Conservation (phyloP, 139 green algal genomes). For the Helicosporidium sp. region DNA sequence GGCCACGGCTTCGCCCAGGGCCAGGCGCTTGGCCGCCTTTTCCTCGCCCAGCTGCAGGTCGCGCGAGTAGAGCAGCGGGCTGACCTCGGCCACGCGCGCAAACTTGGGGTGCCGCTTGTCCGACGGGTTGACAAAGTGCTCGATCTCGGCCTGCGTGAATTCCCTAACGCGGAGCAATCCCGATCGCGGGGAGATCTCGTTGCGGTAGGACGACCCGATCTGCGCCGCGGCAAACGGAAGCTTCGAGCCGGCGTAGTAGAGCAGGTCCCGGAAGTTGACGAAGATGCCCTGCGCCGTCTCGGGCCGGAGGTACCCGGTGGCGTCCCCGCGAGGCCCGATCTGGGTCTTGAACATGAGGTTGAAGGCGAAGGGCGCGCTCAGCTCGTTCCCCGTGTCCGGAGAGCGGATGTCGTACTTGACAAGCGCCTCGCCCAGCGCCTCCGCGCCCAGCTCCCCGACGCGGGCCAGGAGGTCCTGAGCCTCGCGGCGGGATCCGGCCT, state of each 20-base stretch:
- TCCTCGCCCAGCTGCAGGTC: slow-evolving; percentile 67
- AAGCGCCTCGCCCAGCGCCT: slow-evolving; percentile 53
- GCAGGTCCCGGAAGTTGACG: slow-evolving; percentile 83
- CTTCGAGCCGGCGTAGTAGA: slow-evolving; percentile 95
- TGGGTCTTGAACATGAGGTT: slow-evolving; percentile 96
- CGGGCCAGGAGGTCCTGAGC: slow-evolving; percentile 44
- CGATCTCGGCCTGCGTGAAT: slow-evolving; percentile 98
- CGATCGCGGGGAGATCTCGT: slow-evolving; percentile 79
- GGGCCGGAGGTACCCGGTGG: slow-evolving; percentile 66
- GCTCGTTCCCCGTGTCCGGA: slow-evolving; percentile 84
- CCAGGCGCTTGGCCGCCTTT: slow-evolving; percentile 60
- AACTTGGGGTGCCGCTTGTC: slow-evolving; percentile 92
- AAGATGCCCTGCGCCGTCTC: slow-evolving; percentile 84
- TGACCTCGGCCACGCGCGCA: slow-evolving; percentile 41
- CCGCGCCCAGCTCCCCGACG: slow-evolving; percentile 68
- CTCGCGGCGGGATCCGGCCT: slow-evolving; percentile 31
- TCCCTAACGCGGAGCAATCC: slow-evolving; percentile 90
- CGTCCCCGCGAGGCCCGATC: slow-evolving; percentile 67
- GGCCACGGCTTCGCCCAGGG: slow-evolving; percentile 62
- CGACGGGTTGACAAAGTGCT: slow-evolving; percentile 91
- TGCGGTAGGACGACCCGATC: slow-evolving; percentile 88
- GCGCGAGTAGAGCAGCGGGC: slow-evolving; percentile 76
- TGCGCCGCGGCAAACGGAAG: slow-evolving; percentile 88
- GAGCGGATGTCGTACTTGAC: slow-evolving; percentile 59
- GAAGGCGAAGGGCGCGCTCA: slow-evolving; percentile 83